phyloP scores from a whole-genome alignment of 139 green algal species.

The Pleodorina starrii region DNA sequence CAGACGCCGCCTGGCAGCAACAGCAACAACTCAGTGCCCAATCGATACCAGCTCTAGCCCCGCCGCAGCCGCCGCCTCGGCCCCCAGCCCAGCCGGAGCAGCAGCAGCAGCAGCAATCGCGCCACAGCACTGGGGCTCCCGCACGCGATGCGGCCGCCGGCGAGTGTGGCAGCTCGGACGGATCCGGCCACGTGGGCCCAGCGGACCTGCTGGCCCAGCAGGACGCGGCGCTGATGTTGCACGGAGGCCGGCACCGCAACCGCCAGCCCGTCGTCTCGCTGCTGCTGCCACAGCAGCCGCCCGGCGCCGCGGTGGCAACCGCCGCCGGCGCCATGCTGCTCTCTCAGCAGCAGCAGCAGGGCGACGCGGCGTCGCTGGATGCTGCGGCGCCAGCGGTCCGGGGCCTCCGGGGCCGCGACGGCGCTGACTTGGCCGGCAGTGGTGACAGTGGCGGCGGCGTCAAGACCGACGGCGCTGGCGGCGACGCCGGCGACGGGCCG shows the following conservation, averaged over 20 bases:
- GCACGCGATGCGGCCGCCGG: background rate
- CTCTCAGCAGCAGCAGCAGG: too few relatives aligned
- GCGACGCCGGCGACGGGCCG: too few relatives aligned
- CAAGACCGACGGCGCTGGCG: background rate
- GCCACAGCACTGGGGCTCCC: background rate
- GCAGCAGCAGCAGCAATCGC: background rate
- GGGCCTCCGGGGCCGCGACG: too few relatives aligned
- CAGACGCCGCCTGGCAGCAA: background rate
- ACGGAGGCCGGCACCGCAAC: slow-evolving; percentile 9
- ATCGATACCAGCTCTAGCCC: background rate
- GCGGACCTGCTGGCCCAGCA: background rate
- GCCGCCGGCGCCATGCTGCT: too few relatives aligned
- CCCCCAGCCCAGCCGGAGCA: background rate
- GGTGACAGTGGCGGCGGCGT: background rate
- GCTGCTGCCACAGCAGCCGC: background rate
- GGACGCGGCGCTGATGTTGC: background rate
- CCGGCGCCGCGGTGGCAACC: background rate
- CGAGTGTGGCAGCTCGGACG: background rate
- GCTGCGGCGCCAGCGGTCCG: too few relatives aligned
- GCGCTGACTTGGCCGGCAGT: too few relatives aligned
- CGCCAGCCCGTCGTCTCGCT: background rate
- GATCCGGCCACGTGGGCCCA: background rate
- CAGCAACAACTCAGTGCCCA: background rate
- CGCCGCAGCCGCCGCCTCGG: background rate
- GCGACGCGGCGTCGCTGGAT: too few relatives aligned